A percentile compares a stretch with the other conserved stretches of the same genome.
Conservation (phyloP, 2,329 filamentous ascomycete genomes). For the Ambrosiella xylebori region DNA sequence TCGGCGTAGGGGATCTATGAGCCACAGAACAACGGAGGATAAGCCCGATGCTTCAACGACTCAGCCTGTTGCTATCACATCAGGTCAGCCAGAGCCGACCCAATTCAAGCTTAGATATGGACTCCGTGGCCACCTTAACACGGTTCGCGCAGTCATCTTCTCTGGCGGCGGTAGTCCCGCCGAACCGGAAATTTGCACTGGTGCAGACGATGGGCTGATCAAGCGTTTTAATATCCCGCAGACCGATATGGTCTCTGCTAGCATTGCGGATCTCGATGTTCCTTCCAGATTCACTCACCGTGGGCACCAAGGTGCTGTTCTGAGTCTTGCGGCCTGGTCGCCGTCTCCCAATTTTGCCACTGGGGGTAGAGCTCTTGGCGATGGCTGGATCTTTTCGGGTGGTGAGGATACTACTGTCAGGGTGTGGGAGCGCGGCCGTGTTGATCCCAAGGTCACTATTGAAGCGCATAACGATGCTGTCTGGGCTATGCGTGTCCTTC, state of each 20-base stretch:
- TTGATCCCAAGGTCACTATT: constrained; percentile 87
- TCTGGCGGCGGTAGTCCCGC: constrained; percentile 89
- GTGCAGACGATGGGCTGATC: constrained; percentile 85
- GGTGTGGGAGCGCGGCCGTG: constrained; percentile 86
- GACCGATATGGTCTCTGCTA: constrained; percentile 38
- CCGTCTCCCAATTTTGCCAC: constrained; percentile 78
- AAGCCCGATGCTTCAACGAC: constrained; percentile 35
- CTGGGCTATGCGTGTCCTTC: constrained; percentile 86
- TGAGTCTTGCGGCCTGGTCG: constrained; percentile 73
- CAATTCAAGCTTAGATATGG: constrained; percentile 90
- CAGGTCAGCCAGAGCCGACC: constrained; percentile 44
- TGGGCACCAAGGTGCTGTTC: constrained; percentile 80
- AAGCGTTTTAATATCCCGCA: constrained; percentile 94
- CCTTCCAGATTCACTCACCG: constrained; percentile 88
- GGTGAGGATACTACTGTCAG: constrained; percentile 85
- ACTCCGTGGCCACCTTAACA: constrained; percentile 79
- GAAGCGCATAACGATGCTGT: constrained; percentile 92
- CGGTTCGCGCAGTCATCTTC: constrained; percentile 88
- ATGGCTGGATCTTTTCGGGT: constrained; percentile 97
- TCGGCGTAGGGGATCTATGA: constrained; percentile 65
- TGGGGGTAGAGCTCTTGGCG: constrained; percentile 70
- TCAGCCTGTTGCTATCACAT: neutral
- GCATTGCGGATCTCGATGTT: constrained; percentile 66
- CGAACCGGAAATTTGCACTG: constrained; percentile 92
- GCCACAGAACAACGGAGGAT: constrained; percentile 53